phyloP scores from a whole-genome alignment of 1,284 basidiomycete genomes.

The Meira nashicola region DNA sequence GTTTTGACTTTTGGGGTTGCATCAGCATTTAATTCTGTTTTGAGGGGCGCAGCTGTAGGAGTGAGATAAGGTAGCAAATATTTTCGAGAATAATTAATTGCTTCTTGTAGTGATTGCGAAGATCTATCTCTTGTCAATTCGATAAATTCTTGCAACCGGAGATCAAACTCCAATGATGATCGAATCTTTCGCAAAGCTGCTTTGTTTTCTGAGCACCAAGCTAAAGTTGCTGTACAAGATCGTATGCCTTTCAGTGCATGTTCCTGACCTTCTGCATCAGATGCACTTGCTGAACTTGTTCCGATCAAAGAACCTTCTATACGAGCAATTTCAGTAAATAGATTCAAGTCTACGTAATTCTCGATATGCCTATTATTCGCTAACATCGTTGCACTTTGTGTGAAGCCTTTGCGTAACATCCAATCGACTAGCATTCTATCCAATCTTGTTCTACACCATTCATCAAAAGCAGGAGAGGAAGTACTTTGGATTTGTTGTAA shows the following conservation, averaged over 20 bases:
- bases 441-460: slow-evolving; percentile 72
- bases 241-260: slow-evolving; percentile 51
- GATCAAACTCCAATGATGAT: slow-evolving; percentile 91
- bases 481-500: slow-evolving; percentile 23
- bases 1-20: background rate
- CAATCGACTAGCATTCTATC: slow-evolving; percentile 91
- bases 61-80: slow-evolving; percentile 73
- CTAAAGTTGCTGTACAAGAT: slow-evolving; percentile 78
- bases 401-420: slow-evolving; percentile 66
- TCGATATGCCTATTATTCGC: slow-evolving; percentile 21
- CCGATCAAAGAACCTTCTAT: slow-evolving; percentile 72
- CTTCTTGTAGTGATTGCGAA: slow-evolving; percentile 58
- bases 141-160: slow-evolving; percentile 92
- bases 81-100: slow-evolving; percentile 78
- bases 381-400: slow-evolving; percentile 24
- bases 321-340: slow-evolving; percentile 78
- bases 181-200: slow-evolving; percentile 74
- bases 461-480: slow-evolving; percentile 20
- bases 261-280: no score
- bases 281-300: background rate
- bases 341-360: slow-evolving; percentile 61
- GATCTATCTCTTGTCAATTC: slow-evolving; percentile 61
- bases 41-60: slow-evolving; percentile 2
- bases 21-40: background rate
- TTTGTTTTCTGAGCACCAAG: slow-evolving; percentile 96